Evolutionary conservation across 345 rosid genomes (phyloP).

Genomic region (Lagerstroemia speciosa): DNA sequence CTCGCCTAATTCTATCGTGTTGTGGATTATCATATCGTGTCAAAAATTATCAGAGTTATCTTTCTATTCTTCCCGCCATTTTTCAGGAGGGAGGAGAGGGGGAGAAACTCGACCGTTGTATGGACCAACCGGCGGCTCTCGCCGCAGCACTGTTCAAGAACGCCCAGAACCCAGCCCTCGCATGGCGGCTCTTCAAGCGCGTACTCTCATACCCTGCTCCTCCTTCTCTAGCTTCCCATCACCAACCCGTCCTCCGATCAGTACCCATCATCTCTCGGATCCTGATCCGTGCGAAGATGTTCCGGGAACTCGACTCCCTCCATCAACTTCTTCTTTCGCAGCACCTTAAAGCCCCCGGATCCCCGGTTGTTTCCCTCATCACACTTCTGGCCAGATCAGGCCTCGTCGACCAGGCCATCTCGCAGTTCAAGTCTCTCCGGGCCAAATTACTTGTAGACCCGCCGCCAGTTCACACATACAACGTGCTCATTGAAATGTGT

Average conservation of each 20-base stretch:
- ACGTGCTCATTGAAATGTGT: constrained; percentile 47
- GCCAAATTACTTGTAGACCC: constrained; percentile 33
- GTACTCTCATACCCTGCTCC: constrained; percentile 36
- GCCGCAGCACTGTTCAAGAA: constrained; percentile 53
- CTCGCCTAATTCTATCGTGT: too few species aligned
- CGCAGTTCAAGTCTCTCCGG: constrained; percentile 51
- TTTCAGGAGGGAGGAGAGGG: background rate
- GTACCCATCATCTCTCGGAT: constrained; percentile 51
- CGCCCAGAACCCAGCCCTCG: constrained; percentile 55
- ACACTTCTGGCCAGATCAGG: constrained; percentile 42
- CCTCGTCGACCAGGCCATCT: constrained; percentile 38
- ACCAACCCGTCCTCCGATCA: constrained; percentile 21
- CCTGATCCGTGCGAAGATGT: constrained; percentile 58
- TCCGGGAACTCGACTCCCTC: constrained; percentile 53
- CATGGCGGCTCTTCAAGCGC: constrained; percentile 85
- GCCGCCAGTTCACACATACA: constrained; percentile 48
- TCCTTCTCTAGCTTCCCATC: constrained; percentile 7
- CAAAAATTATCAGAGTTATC: too few species aligned
- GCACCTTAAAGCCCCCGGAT: constrained; percentile 11
- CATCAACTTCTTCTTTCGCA: constrained; percentile 43
- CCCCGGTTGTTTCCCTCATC: constrained; percentile 37
- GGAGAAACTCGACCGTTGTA: constrained; percentile 6
- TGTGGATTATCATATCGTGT: too few species aligned
- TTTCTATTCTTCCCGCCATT: constrained; percentile 7
- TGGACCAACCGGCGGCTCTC: constrained; percentile 52